phyloP scores from a whole-genome alignment of 257 asterid species.

The Fraxinus anomala region DNA sequence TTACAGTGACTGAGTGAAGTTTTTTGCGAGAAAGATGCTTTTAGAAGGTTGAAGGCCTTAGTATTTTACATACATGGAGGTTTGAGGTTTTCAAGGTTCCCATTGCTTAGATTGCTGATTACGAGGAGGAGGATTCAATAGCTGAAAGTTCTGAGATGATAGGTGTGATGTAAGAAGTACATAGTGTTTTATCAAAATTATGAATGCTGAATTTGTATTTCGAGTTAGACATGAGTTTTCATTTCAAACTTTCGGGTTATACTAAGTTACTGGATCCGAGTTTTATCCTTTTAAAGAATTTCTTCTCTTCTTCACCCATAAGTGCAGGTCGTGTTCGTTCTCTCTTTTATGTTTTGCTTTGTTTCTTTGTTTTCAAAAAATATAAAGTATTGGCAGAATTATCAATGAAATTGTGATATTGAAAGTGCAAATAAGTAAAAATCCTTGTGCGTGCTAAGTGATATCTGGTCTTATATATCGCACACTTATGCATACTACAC shows the following conservation, averaged over 20 bases:
- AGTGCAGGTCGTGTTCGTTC: too few relatives aligned
- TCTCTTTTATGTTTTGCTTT: too few relatives aligned
- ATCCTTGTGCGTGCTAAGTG: neutral
- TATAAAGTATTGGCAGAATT: neutral
- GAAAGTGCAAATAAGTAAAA: neutral
- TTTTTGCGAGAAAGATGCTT: neutral
- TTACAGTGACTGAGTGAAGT: slow-evolving; percentile 54
- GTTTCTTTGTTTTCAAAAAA: too few relatives aligned
- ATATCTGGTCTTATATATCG: neutral
- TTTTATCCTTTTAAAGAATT: neutral
- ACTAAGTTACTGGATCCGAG: neutral
- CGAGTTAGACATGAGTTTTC: neutral
- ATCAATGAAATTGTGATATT: neutral
- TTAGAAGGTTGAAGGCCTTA: neutral
- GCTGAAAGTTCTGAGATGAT: neutral
- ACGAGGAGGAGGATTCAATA: neutral
- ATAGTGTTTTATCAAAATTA: slow-evolving; percentile 5
- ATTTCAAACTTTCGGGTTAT: neutral
- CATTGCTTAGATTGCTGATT: neutral
- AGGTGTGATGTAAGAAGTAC: neutral
- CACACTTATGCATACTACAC: neutral
- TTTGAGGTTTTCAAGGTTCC: neutral
- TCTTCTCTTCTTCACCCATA: neutral
- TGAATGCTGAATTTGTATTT: neutral
- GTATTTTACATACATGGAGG: neutral